These are phyloP conservation scores for Lichtheimia ramosa DNA, from an alignment of 371 early-diverging fungal species.

Conservation along the genomic window DNA sequence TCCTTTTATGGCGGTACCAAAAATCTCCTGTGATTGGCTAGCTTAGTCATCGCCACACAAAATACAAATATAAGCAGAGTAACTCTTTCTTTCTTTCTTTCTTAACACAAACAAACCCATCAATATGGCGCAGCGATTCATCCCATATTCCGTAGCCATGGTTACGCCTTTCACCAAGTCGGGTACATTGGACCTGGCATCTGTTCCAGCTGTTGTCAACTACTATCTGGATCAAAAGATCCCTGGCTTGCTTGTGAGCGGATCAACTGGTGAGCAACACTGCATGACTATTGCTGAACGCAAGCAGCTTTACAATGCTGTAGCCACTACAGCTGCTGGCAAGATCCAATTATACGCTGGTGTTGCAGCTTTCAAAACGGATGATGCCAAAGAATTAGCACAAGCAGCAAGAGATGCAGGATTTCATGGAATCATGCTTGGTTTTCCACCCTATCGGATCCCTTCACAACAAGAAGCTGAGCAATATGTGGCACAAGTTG, in stretches of 20 bases:
- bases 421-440: conserved; percentile 31
- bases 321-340: conserved; percentile 5
- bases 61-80: too few relatives aligned
- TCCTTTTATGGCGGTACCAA: too few relatives aligned
- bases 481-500: conserved; percentile 19
- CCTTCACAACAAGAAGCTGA: conserved; percentile 22
- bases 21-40: too few relatives aligned
- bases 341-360: conserved; percentile 25
- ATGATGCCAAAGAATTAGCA: conserved; percentile 28
- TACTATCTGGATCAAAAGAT: conserved; percentile 23
- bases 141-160: conserved; percentile 28
- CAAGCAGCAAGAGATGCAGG: conserved; percentile 16
- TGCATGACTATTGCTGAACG: conserved; percentile 27
- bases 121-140: conserved; percentile 10
- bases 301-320: conserved; percentile 19
- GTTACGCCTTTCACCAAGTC: conserved; percentile 26
- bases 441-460: conserved; percentile 32
- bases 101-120: too few relatives aligned
- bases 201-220: conserved; percentile 23
- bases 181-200: conserved; percentile 16
- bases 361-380: conserved; percentile 32
- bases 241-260: conserved; percentile 32
- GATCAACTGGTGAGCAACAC: conserved; percentile 35
- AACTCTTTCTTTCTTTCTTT: too few relatives aligned
- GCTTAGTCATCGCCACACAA: too few relatives aligned